A percentile compares a stretch with the other conserved stretches of the same genome.
These are phyloP conservation scores for Dendrobium chrysotoxum DNA, from an alignment of 106 monocot genomes.

Conservation along the genomic window DNA sequence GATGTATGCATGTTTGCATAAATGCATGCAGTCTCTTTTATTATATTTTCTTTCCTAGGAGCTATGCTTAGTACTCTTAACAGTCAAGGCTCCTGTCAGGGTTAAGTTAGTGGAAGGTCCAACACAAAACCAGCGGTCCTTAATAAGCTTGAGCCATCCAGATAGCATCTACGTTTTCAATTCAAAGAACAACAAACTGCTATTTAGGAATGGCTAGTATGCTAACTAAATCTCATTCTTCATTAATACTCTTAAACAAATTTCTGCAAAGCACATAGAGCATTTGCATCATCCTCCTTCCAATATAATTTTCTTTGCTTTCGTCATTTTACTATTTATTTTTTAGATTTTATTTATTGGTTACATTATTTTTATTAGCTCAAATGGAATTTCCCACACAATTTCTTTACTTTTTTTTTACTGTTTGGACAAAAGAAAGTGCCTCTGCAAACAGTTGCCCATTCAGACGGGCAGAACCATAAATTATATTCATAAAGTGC, in stretches of 20 bases:
- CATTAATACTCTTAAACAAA: not conserved
- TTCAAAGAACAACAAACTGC: not conserved
- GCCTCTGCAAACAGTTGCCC: not conserved
- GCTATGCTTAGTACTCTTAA: not conserved
- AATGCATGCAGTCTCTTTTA: not conserved
- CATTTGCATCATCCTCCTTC: not conserved
- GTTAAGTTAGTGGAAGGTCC: not conserved
- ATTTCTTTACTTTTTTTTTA: not conserved
- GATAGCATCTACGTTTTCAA: not conserved
- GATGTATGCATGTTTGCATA: not conserved
- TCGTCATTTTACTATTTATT: not conserved
- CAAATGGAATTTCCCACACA: not conserved
- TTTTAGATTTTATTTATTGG: not conserved
- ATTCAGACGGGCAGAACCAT: not conserved
- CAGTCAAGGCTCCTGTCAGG: not conserved
- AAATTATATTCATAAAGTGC: not conserved
- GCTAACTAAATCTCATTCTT: not conserved
- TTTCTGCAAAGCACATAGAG: not conserved
- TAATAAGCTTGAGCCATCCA: not conserved
- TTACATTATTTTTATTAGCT: not conserved
- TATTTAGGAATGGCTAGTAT: not conserved
- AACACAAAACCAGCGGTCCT: not conserved
- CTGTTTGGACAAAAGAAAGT: not conserved
- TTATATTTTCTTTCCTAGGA: not conserved
- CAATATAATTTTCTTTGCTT: not conserved